phyloP scores from a whole-genome alignment of 2,329 filamentous ascomycete genomes.

The Daldinia eschscholtzii region DNA sequence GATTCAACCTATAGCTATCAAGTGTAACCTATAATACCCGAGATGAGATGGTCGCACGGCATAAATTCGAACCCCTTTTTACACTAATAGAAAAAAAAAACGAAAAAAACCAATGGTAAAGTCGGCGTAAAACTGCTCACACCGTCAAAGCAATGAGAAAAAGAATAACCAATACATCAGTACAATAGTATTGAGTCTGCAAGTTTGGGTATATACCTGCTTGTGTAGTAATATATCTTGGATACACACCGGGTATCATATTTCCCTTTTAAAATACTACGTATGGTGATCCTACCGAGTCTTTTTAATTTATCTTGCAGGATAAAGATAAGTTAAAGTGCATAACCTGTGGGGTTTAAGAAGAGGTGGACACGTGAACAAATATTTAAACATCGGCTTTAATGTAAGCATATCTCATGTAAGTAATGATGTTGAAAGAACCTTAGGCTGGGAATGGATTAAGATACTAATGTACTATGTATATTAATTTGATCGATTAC shows the following conservation, averaged over 20 bases:
- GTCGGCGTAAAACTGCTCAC: not conserved
- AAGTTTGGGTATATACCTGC: not conserved
- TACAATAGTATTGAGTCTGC: not conserved
- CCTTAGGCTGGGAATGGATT: constrained; percentile 32
- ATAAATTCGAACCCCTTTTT: not conserved
- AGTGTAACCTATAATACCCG: constrained; percentile 6
- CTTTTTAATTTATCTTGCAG: constrained; percentile 34
- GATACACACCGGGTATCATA: not conserved
- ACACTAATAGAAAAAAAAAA: not conserved
- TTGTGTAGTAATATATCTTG: not conserved
- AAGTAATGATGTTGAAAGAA: not conserved
- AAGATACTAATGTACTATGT: constrained; percentile 23
- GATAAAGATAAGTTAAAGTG: constrained; percentile 22
- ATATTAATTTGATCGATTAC: constrained; percentile 13
- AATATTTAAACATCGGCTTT: constrained; percentile 9
- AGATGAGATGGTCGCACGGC: constrained; percentile 13
- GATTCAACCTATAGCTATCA: not conserved
- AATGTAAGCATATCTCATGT: not conserved
- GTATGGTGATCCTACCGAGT: constrained; percentile 21
- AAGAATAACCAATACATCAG: not conserved
- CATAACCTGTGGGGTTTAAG: constrained; percentile 1
- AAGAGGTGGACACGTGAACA: constrained; percentile 1
- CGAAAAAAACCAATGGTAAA: not conserved
- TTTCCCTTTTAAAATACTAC: constrained; percentile 13
- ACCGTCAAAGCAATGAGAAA: not conserved